These are phyloP conservation scores for Stellera chamaejasme DNA, from an alignment of 345 rosid genomes.

Conservation along the genomic window DNA sequence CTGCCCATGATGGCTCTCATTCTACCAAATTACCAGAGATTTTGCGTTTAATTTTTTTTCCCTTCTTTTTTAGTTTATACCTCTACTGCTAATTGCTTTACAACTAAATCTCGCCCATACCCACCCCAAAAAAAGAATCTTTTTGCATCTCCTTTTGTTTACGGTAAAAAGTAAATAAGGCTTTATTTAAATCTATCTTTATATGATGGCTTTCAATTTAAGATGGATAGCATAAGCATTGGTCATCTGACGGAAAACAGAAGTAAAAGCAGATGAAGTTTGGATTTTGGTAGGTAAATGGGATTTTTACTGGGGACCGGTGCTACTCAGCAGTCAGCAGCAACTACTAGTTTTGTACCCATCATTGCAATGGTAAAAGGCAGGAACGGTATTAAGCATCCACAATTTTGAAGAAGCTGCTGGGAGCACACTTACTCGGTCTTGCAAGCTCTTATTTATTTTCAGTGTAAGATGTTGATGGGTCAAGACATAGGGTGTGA, in stretches of 20 bases:
- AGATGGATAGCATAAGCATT: too few species aligned
- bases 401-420: constrained; percentile 8
- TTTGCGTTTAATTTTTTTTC: not conserved
- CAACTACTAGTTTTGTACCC: constrained; percentile 23
- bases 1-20: constrained; percentile 26
- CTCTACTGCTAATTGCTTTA: too few species aligned
- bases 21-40: constrained; percentile 14
- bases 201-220: too few species aligned
- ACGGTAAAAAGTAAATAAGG: too few species aligned
- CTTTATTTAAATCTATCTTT: too few species aligned
- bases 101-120: too few species aligned
- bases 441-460: constrained; percentile 42
- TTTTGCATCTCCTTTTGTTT: constrained; percentile 5
- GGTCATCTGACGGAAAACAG: not conserved
- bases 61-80: not conserved
- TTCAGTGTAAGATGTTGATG: constrained; percentile 81
- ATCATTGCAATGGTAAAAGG: constrained; percentile 19
- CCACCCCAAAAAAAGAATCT: constrained; percentile 16
- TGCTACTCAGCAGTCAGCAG: constrained; percentile 36
- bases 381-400: constrained; percentile 6
- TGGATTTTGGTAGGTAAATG: constrained; percentile 21
- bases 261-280: not conserved
- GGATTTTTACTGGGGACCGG: constrained; percentile 32
- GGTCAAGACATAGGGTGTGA: constrained; percentile 40
- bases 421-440: constrained; percentile 19